phyloP scores from a whole-genome alignment of 495 filamentous ascomycete species.

The Aspergillus asperescens region DNA sequence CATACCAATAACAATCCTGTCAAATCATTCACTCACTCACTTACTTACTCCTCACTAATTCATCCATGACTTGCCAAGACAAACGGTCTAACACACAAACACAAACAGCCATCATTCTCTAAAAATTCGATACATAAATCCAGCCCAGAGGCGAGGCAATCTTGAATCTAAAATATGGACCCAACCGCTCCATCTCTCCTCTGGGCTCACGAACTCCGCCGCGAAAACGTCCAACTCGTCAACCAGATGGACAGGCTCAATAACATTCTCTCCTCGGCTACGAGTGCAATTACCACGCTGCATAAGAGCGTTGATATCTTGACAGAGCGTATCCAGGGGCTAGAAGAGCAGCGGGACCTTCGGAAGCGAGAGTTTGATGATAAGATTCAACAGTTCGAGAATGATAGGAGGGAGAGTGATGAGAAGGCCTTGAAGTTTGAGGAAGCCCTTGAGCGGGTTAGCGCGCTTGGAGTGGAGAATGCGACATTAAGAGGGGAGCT shows the following conservation, averaged over 20 bases:
- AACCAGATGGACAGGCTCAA: conserved; percentile 15
- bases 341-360: neutral
- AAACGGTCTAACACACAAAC: neutral
- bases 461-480: neutral
- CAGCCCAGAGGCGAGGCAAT: too few species aligned
- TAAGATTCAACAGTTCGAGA: neutral
- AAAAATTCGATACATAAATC: too few species aligned
- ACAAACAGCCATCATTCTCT: neutral
- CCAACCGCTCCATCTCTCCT: conserved; percentile 21
- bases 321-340: neutral
- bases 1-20: too few species aligned
- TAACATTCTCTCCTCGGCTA: conserved; percentile 8
- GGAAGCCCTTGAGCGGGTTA: neutral
- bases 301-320: conserved; percentile 6
- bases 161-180: neutral
- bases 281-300: conserved; percentile 4
- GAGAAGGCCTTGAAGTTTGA: neutral
- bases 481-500: neutral
- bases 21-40: neutral
- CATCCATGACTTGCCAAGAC: neutral
- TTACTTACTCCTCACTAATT: too few species aligned
- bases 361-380: neutral
- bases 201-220: conserved; percentile 33
- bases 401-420: neutral
- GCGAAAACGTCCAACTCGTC: conserved; percentile 28